Evolutionary conservation across 202 grass and related monocot species (phyloP).

Genomic region (Cymbopogon flexuosus): DNA sequence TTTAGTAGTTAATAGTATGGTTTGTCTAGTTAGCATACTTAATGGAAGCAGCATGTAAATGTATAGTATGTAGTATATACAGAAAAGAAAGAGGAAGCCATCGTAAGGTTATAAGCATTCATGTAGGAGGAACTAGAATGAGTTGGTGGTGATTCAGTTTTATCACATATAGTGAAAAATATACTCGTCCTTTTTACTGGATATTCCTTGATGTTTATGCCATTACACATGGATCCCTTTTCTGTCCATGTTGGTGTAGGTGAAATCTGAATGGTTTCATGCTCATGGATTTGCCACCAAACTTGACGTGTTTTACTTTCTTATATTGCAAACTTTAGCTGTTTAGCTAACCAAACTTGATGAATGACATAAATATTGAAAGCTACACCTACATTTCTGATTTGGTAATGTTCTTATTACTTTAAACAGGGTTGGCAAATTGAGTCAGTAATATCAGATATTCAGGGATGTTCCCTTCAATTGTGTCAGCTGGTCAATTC

Average conservation of each 20-base stretch:
- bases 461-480: conserved; percentile 62
- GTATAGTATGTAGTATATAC: neutral
- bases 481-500: conserved; percentile 58
- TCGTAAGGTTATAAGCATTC: neutral
- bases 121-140: neutral
- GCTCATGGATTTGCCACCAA: neutral
- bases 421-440: conserved; percentile 78
- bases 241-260: neutral
- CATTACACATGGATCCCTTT: neutral
- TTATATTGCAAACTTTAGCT: neutral
- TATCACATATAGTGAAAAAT: neutral
- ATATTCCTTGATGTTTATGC: neutral
- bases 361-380: neutral
- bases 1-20: neutral
- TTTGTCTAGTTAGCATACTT: neutral
- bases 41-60: neutral
- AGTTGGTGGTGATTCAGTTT: conserved; percentile 6
- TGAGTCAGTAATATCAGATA: conserved; percentile 66
- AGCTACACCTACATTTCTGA: conserved; percentile 4
- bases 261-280: neutral
- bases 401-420: conserved; percentile 30
- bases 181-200: neutral
- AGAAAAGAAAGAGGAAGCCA: neutral
- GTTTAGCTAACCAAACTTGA: neutral
- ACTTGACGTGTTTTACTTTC: neutral